These are phyloP conservation scores for Chlorophyllum brunneum DNA, from an alignment of 768 basidiomycete genomes.

Conservation along the genomic window DNA sequence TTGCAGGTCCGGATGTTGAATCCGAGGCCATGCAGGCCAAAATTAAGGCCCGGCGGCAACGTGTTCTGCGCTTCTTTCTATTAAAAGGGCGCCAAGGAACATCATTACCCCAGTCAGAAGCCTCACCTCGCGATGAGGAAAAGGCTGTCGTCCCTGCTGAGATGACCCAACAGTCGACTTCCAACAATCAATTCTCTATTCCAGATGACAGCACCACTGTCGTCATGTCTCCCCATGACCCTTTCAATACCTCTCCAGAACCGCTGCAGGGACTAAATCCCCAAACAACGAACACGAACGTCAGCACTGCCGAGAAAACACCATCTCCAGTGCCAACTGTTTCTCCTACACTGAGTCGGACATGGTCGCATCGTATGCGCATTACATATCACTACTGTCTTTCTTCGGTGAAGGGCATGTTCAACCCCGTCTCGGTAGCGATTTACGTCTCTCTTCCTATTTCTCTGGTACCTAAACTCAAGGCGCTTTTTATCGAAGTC, in stretches of 20 bases:
- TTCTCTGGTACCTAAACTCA: conserved; percentile 52
- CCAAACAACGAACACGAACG: too few relatives aligned
- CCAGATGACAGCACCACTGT: conserved; percentile 21
- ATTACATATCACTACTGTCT: neutral
- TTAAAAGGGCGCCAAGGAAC: neutral
- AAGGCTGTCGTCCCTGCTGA: neutral
- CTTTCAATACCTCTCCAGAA: neutral
- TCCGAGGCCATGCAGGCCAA: conserved; percentile 49
- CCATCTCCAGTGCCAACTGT: neutral
- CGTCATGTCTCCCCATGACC: neutral
- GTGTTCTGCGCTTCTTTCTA: conserved; percentile 11
- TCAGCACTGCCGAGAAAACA: too few relatives aligned
- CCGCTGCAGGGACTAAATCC: too few relatives aligned
- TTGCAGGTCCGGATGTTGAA: conserved; percentile 57
- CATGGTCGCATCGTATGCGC: neutral
- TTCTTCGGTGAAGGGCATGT: conserved; percentile 31
- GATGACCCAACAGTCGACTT: neutral
- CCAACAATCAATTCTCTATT: conserved; percentile 21
- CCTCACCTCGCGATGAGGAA: neutral
- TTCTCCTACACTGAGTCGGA: neutral
- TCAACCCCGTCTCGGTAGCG: conserved; percentile 47
- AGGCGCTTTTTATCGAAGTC: conserved; percentile 54
- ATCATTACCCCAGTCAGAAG: conserved; percentile 5
- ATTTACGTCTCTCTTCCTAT: conserved; percentile 54
- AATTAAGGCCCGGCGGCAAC: conserved; percentile 33